Evolutionary conservation across 257 asterid genomes (phyloP), one percentile per base, ranked within the genome.

Genomic region (Misopates orontium): DNA sequence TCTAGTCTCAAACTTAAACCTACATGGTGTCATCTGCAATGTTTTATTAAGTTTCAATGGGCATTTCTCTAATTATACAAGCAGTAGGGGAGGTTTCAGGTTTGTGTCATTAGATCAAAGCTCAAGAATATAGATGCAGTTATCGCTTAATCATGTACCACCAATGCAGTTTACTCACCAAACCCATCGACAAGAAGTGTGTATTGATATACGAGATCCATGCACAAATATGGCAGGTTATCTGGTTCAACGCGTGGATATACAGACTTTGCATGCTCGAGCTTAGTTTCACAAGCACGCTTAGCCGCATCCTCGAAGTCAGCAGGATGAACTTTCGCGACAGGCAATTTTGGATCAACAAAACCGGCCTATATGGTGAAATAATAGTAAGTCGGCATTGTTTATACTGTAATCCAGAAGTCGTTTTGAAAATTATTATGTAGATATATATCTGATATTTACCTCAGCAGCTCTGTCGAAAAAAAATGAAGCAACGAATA

Each of bases 401-500:
- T 39, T 39, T 32, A 68, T 54, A 32, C 45, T 55, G 67, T 17
- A 13, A 42, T 52, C 10, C 16, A 52, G 60, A 51, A 70, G 60
- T 22, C 20, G 66, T 31, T 51, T 53, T 36, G 23, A 73, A 59
- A 62, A 51, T 65, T 51, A 32, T 52, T 63, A 66, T 23, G 51
- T n/a, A 22, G 48, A 66, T 24, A 49, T n/a, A n/a, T 14, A 49
- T 36, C 42, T 36, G 10, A 14, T 67, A 64, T 66, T 66, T 83
- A 90, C 99, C 97, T 93, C 96, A 32, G 92, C 90, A 68, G 99
- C 99, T 82, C 97, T 85, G 77, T 90, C 96, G 59, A 87, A 93
- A 76, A 93, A 93, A 72, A 93, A 93, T 23, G 99, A 93, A 59
- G 99, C 97, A 60, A 93, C 97, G 53, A 87, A 93, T 47, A 93